Evolutionary conservation across 495 filamentous ascomycete species (phyloP).

Genomic region (Parathielavia appendiculata): DNA sequence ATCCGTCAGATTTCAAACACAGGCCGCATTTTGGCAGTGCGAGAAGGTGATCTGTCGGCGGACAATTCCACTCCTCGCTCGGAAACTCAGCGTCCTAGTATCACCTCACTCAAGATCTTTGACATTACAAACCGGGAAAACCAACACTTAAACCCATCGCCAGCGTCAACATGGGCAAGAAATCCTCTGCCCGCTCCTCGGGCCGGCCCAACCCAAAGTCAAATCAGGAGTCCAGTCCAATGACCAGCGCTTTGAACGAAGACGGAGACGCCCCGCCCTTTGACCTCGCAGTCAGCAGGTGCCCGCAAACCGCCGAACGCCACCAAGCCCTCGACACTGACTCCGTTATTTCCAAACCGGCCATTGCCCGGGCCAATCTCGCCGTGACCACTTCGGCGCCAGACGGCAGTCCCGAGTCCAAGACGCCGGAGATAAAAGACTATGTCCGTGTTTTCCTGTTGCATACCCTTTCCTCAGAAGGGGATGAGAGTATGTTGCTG

Average conservation of each 20-base stretch:
- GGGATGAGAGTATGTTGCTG: neutral
- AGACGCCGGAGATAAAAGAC: neutral
- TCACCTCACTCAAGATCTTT: no score
- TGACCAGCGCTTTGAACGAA: neutral
- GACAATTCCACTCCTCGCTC: no score
- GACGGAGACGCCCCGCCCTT: conserved; percentile 10
- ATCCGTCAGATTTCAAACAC: no score
- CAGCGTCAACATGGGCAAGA: no score
- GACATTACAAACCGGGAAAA: no score
- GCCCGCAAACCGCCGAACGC: conserved; percentile 12
- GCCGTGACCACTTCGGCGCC: conserved; percentile 32
- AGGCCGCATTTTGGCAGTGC: no score
- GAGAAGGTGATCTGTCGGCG: no score
- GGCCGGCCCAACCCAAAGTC: neutral
- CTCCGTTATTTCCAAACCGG: conserved; percentile 14
- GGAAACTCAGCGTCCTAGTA: no score
- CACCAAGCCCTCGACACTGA: conserved; percentile 17
- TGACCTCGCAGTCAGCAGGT: conserved; percentile 1
- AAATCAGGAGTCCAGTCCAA: no score
- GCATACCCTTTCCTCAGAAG: neutral
- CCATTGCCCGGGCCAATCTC: conserved; percentile 35
- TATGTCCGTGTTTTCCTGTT: conserved; percentile 6
- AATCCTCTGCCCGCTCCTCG: neutral
- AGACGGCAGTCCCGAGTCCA: conserved; percentile 27
- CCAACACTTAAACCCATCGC: neutral